Conservation (phyloP, 2,329 filamentous ascomycete genomes). For the Paraconiothyrium sp. region DNA sequence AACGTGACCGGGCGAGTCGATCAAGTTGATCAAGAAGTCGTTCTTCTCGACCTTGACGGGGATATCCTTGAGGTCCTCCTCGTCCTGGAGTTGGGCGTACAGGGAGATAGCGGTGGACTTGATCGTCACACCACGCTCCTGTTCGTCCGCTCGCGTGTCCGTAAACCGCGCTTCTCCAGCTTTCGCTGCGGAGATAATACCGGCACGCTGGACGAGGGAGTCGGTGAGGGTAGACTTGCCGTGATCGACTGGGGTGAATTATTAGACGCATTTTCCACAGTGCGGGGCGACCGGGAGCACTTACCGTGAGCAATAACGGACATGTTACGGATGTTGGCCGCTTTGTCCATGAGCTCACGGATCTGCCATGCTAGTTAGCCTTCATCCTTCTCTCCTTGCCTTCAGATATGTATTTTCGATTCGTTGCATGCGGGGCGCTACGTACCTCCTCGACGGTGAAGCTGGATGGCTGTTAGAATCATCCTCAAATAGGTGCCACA, state of each 20-base stretch:
- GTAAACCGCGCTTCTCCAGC: conserved; percentile 95
- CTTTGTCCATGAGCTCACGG: conserved; percentile 80
- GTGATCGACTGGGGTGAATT: conserved; percentile 78
- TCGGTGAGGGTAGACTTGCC: conserved; percentile 99
- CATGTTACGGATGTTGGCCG: conserved; percentile 88
- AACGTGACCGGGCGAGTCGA: conserved; percentile 99
- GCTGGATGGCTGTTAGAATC: conserved; percentile 70
- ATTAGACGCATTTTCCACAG: conserved; percentile 35
- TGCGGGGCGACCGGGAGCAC: conserved; percentile 36
- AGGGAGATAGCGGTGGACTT: conserved; percentile 99
- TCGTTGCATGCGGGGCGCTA: conserved; percentile 38
- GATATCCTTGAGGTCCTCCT: conserved; percentile 94
- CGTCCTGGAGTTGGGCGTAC: conserved; percentile 82
- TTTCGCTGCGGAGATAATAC: conserved; percentile 99
- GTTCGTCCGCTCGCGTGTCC: conserved; percentile 96
- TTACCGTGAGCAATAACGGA: conserved; percentile 98
- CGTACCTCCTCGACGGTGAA: conserved; percentile 94
- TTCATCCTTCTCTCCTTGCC: conserved; percentile 18
- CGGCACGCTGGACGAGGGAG: conserved; percentile 97
- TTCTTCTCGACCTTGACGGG: conserved; percentile 87
- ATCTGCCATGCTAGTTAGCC: conserved; percentile 63
- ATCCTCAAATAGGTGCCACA: conserved; percentile 15
- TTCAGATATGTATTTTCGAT: conserved; percentile 25
- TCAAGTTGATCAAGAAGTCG: conserved; percentile 99
- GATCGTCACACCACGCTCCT: conserved; percentile 99